Evolutionary conservation across 345 rosid species (phyloP), one percentile per base, ranked within the genome.

Genomic region (Chamaenerion angustifolium): DNA sequence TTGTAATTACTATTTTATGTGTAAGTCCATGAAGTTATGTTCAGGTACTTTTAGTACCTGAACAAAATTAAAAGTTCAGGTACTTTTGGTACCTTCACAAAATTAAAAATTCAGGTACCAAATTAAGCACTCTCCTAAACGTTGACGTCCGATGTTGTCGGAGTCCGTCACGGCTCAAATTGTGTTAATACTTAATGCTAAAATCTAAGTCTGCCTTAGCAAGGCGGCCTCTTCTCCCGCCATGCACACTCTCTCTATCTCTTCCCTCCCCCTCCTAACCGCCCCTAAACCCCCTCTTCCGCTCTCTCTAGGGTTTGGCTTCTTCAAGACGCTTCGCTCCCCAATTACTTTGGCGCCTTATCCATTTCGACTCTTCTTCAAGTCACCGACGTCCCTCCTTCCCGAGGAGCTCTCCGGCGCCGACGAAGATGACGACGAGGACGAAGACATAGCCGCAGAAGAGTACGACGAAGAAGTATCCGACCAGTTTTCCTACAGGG

Each of bases 401-500:
- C 79, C 87, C 17, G 70, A 57, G 1, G 81, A 71, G 56, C 74
- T 85, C 69, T 73, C 86, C 40, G 89, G 76, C 49, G 81, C 73
- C 10, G 83, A 61, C n/a, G 67, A 53, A 8, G 63, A 64, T 42
- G 80, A 69, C 6, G 83, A 75, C 4, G 72, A 67, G 1, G 76
- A 68, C 0, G 73, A 70, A 0, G 80, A 70, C 0, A 78, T 69
- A 27, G 58, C 49, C 16, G 58, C 58, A 40, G 58, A 54, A 14
- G 58, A 54, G 49, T 54, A 43, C 49, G 58, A 54, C 11, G 58
- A 42, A 11, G 48, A 79, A 11, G 65, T 54, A 31, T 54, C 58
- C 50, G 54, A 53, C 0, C 74, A 70, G 31, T 68, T 67, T 37
- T 71, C 62, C 1, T 77, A 74, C 12, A 87, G 57, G 57, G 31